Base-by-base conservation (phyloP, 2,329 filamentous ascomycete species). In the Cytospora leucostoma region DNA sequence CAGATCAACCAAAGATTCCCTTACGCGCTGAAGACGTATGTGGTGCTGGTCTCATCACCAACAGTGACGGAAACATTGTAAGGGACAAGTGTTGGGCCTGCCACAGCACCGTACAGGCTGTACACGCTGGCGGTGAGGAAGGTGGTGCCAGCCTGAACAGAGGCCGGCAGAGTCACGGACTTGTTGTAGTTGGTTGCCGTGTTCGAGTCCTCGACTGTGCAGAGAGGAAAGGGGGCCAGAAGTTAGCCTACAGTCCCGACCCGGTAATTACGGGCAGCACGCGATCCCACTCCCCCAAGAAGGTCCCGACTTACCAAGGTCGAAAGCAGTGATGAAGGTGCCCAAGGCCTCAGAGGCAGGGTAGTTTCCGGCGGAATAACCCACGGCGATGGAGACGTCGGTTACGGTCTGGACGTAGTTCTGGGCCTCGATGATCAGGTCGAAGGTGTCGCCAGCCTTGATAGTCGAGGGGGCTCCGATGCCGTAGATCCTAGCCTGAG, bases 331-430 rank as follows among this genome's bases (percentile, higher is more conserved):
- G 2, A 71, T 34, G 33, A 73, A 70, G 1, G 33, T 56, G 19
- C 78, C 77, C 0, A 80, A 68, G 5, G 68, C 67, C 10, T 63
- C 62, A 0, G 69, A 68, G 65, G 66, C 74, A 5, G 67, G 74
- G 1, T 68, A 64, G 10, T 66, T 68, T 8, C 62, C 52, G 1
- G 68, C 55, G 4, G 66, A 56, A 65, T 73, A 75, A 44, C 80
- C 80, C 66, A 79, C 79, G 34, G 75, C 77, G 11, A 81, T 74
- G 59, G 78, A 74, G 3, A 82, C 71, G 65, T 82, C 79, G 67
- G 74, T 70, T 35, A 80, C 76, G 58, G 71, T 61, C 69, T 82
- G 79, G 70, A 79, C 77, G 72, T 80, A 81, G 71, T 75, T 74
- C 55, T 75, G 71, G 51, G 74, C 76, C 50, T 73, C 53, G 66